Conservation (phyloP, 2,329 filamentous ascomycete genomes). For the Plectosphaerella plurivora region DNA sequence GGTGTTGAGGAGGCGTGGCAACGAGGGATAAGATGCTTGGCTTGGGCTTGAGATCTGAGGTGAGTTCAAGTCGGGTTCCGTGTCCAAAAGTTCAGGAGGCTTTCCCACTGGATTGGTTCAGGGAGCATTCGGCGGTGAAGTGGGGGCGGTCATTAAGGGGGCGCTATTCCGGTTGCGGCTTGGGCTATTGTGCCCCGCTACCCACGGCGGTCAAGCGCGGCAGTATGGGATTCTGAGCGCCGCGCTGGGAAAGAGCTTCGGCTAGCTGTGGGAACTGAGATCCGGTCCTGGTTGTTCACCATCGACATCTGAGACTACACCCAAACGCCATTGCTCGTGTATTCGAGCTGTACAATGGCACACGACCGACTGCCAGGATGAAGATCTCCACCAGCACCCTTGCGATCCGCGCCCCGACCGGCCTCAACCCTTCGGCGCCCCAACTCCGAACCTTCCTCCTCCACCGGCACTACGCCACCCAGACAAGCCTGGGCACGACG, state of each 20-base stretch:
- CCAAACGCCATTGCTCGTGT: too few relatives aligned
- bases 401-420: slow-evolving; percentile 25
- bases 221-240: slow-evolving; percentile 1
- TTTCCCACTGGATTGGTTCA: slow-evolving; percentile 6
- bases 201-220: slow-evolving; percentile 29
- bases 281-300: too few relatives aligned
- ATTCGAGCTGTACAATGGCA: slow-evolving; percentile 26
- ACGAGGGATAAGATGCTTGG: background rate
- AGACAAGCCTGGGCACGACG: slow-evolving; percentile 38
- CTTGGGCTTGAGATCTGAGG: background rate
- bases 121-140: slow-evolving; percentile 5
- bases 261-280: background rate
- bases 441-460: slow-evolving; percentile 30
- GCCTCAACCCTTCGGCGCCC: slow-evolving; percentile 17
- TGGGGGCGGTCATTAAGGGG: slow-evolving; percentile 10
- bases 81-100: slow-evolving; percentile 14
- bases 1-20: slow-evolving; percentile 7
- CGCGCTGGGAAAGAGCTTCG: slow-evolving; percentile 4
- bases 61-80: slow-evolving; percentile 9
- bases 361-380: slow-evolving; percentile 39
- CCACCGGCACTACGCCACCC: slow-evolving; percentile 54
- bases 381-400: slow-evolving; percentile 35
- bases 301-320: too few relatives aligned
- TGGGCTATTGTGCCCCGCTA: slow-evolving; percentile 16
- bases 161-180: slow-evolving; percentile 4